phyloP scores from a whole-genome alignment of 2,329 filamentous ascomycete genomes.

The Alternaria incomplexa region DNA sequence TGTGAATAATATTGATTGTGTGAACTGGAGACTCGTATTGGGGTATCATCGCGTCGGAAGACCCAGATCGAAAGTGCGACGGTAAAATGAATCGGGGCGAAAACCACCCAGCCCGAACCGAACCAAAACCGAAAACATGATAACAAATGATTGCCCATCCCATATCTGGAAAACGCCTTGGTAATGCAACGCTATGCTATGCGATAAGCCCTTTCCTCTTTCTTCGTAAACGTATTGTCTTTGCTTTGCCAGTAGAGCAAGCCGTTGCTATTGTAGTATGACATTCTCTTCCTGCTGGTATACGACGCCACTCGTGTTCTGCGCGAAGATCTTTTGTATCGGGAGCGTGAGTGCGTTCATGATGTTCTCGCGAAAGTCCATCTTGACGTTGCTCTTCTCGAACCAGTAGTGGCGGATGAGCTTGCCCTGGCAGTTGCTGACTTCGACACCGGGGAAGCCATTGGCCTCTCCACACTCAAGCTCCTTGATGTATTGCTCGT shows the following conservation, averaged over 20 bases:
- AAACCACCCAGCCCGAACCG: neutral
- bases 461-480: conserved; percentile 48
- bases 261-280: conserved; percentile 17
- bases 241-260: neutral
- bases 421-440: conserved; percentile 45
- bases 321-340: conserved; percentile 43
- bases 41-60: conserved; percentile 29
- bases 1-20: conserved; percentile 3
- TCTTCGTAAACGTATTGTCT: neutral
- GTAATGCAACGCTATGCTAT: conserved; percentile 33
- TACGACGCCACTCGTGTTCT: conserved; percentile 36
- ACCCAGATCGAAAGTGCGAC: conserved; percentile 21
- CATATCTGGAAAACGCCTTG: conserved; percentile 23
- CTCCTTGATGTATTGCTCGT: conserved; percentile 46
- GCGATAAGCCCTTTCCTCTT: conserved; percentile 12
- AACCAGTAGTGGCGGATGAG: conserved; percentile 50
- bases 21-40: conserved; percentile 19
- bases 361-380: conserved; percentile 43
- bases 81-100: neutral
- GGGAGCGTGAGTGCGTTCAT: conserved; percentile 47
- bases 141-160: neutral
- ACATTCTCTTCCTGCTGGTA: conserved; percentile 39
- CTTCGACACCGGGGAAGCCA: conserved; percentile 44
- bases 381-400: conserved; percentile 42
- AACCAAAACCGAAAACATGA: conserved; percentile 2